These are phyloP conservation scores for Podospora comata DNA, from an alignment of 495 filamentous ascomycete species.

Conservation along the genomic window DNA sequence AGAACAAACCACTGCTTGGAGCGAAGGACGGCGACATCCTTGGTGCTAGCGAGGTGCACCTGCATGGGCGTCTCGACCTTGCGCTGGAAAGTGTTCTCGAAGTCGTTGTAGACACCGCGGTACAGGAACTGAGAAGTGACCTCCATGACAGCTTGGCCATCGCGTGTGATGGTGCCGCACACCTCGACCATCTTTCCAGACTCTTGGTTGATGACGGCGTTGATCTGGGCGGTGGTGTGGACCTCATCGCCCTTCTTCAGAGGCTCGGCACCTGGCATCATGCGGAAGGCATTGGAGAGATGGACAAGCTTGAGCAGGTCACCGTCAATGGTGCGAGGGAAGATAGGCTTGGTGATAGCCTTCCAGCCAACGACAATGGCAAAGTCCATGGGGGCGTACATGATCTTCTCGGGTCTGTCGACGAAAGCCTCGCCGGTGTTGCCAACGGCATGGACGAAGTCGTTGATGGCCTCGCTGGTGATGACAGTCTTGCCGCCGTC, in stretches of 20 bases:
- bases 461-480: slow-evolving; percentile 87
- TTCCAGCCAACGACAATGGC: slow-evolving; percentile 99
- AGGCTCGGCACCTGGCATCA: slow-evolving; percentile 93
- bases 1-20: slow-evolving; percentile 97
- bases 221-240: slow-evolving; percentile 91
- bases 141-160: slow-evolving; percentile 91
- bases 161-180: slow-evolving; percentile 87
- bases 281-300: slow-evolving; percentile 93
- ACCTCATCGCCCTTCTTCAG: slow-evolving; percentile 91
- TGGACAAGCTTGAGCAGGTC: slow-evolving; percentile 94
- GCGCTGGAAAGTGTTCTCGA: slow-evolving; percentile 96
- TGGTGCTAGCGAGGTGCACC: slow-evolving; percentile 76
- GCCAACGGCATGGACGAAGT: slow-evolving; percentile 96
- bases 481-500: slow-evolving; percentile 82
- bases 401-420: slow-evolving; percentile 89
- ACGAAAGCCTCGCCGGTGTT: slow-evolving; percentile 99
- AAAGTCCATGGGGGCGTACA: slow-evolving; percentile 97
- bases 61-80: slow-evolving; percentile 96
- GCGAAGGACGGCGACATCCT: slow-evolving; percentile 88
- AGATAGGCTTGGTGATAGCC: slow-evolving; percentile 97
- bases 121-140: slow-evolving; percentile 98
- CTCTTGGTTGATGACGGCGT: slow-evolving; percentile 95
- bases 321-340: slow-evolving; percentile 90
- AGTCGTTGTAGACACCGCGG: slow-evolving; percentile 87
- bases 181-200: slow-evolving; percentile 99